A percentile compares a stretch with the other conserved stretches of the same genome.
These are phyloP conservation scores for Alternaria ethzedia DNA, from an alignment of 2,329 filamentous ascomycete genomes.

Conservation along the genomic window DNA sequence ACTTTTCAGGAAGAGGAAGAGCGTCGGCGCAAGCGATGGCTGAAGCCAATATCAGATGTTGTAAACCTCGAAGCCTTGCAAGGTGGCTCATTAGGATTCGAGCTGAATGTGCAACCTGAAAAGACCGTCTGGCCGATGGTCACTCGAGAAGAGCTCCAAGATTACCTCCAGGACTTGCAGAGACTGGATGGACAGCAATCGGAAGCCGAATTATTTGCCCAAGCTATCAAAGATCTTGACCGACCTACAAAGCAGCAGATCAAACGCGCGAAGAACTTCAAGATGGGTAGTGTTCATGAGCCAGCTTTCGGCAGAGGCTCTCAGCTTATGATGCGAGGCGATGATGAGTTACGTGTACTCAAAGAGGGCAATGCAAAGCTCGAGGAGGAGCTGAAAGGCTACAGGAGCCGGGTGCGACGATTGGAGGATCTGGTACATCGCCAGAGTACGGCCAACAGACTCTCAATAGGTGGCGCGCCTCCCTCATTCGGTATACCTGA, in stretches of 20 bases:
- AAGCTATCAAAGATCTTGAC: conserved; percentile 79
- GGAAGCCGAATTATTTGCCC: conserved; percentile 73
- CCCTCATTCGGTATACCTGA: conserved; percentile 43
- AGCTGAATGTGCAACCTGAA: conserved; percentile 83
- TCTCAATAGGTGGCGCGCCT: conserved; percentile 58
- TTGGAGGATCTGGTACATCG: conserved; percentile 92
- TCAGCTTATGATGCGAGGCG: conserved; percentile 77
- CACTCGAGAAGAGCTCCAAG: conserved; percentile 75
- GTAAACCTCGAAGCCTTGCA: conserved; percentile 72
- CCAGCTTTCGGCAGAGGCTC: conserved; percentile 86
- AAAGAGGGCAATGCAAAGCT: conserved; percentile 63
- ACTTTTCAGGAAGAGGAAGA: conserved; percentile 91
- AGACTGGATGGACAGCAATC: conserved; percentile 69
- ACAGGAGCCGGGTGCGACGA: conserved; percentile 89
- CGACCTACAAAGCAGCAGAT: conserved; percentile 84
- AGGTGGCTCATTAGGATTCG: conserved; percentile 74
- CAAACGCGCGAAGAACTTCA: conserved; percentile 90
- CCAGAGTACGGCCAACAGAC: conserved; percentile 67
- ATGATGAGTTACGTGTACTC: conserved; percentile 73
- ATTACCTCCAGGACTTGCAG: conserved; percentile 72
- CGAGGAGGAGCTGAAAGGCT: conserved; percentile 73
- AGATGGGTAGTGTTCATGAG: conserved; percentile 94
- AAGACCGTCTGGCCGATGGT: conserved; percentile 82
- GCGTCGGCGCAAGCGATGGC: conserved; percentile 87
- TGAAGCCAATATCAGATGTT: conserved; percentile 80